Evolutionary conservation across 768 basidiomycete genomes (phyloP), one percentile per base, ranked within the genome.

Genomic region (Podaxis mareebaensis): DNA sequence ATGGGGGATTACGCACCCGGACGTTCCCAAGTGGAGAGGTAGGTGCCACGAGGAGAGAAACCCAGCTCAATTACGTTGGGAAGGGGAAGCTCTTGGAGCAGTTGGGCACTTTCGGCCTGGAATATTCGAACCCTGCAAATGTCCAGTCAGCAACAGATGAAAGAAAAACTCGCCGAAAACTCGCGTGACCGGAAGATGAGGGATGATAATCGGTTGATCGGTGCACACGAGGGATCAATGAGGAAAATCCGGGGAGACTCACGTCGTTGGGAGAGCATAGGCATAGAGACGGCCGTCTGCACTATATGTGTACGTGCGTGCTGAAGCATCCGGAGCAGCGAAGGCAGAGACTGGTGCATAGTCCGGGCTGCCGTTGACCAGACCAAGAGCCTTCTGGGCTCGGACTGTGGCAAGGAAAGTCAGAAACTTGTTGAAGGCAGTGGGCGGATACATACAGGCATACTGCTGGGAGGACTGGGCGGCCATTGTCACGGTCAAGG

Each of bases 21-120:
- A 63, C 97, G 86, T 78, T 98, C 96, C 93, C 96, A 99, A 53
- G 93, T 96, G 58, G 94, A 96, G 48, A 99, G 72, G 75, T 93
- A 98, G 0, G 92, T 94, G 42, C 94, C 96, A 65, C 91, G 85
- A 10, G 97, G 96, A 5, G 96, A 99, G 77, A 99, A 97, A 69
- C 84, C 84, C 69, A 98, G 73, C 71, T 98, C 97, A 58, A 95
- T 73, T 65, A 91, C 83, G 69, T 89, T 91, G 69, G 89, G 82
- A 56, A 92, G 78, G 51, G 82, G 75, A 65, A 96, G 85, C 71
- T 94, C 90, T 67, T 85, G 85, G 64, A 95, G 80, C 62, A 94
- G 81, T 73, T 86, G 81, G 64, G 85, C 86, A 72, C 84, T 83
- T 77, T 90, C 84, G 68, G 91, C 88, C 75, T 92, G 84, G 76